Base-by-base conservation (phyloP, 2,329 filamentous ascomycete genomes). In the Elsinoe ampelina region DNA sequence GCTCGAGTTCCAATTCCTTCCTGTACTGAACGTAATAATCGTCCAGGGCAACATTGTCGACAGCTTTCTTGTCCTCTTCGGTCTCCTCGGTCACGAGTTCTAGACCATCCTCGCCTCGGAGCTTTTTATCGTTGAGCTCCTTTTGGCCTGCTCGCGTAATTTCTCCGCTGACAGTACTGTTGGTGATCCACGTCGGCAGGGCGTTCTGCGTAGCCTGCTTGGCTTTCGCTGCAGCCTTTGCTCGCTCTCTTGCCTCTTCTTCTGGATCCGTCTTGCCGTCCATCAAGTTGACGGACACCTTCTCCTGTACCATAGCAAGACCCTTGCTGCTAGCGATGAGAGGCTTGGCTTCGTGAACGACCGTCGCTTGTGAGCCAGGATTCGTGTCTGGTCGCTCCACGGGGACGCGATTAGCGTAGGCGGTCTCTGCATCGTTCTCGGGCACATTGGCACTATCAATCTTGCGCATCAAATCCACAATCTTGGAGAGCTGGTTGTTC, bases 401-500 rank as follows among this genome's bases (percentile, higher is more conserved):
- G 2, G 84, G 82, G 12, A 83, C 77, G 15, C 81, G 79, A 54
- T 79, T 79, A 20, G 79, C 75, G 20, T 87, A 75, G 2, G 87
- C 86, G 19, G 80, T 77, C 51, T 89, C 85, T 62, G 89, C 89
- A 61, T 81, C 85, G 66, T 86, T 85, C 55, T 74, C 85, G 1
- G 88, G 87, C 5, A 95, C 82, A 36, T 82, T 76, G 5, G 85
- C 78, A n/a, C 80, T 77, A 66, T 93, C 89, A 59, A 95, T 88
- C 65, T 85, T 80, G 57, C 85, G 86, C 61, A 95, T 76, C 55
- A 90, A 77, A 58, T 87, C 82, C 57, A 87, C 85, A 62, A 93
- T 84, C 64, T 88, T 88, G 63, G 84, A 84, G 70, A 92, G 85
- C 68, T 92, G 85, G 64, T 84, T 82, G 70, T 92, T 92, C 64